Evolutionary conservation across 202 grass and related monocot genomes (phyloP), one percentile per base, ranked within the genome.

Genomic region (Carex arenaria): DNA sequence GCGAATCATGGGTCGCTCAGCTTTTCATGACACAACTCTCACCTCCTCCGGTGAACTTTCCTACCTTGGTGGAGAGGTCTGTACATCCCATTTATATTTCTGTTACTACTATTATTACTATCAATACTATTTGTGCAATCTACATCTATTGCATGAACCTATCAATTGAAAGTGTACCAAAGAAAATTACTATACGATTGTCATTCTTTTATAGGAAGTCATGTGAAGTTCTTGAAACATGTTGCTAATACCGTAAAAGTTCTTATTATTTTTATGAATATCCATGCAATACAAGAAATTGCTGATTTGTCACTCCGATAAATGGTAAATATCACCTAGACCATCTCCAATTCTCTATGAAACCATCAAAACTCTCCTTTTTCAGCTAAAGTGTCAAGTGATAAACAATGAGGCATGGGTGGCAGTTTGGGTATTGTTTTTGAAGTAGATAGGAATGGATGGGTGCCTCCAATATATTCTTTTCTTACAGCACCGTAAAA

Each of bases 21-120:
- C 93, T 38, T 99, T 99, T 87, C 96, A 99, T 78, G 96, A 99
- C 83, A 95, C 93, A 66, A 80, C 61, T 23, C 91, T 98, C 65
- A 98, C 89, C 26, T 92, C 88, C 75, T 98, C 91, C 20, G 93
- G 93, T 13, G 93, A 98, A 74, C 96, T 98, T 69, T 95, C 82
- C 83, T 98, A 98, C 84, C 88, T 98, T 34, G 96, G 93, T 51
- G 96, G 96, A 9, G 89, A 98, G 93, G 96, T 98, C 60, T 53
- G 0, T 77, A n/a, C 7, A 76, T 9, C 69, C 19, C 14, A 12
- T 70, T 12, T 23, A 13, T 20, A 36, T 38, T 20, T 43, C 36
- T 43, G 43, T 42, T 42, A 70, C 18, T 45, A 20, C 9, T 43
- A 69, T 34, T 45, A 70, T 70, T 70, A 70, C 9, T 43, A 45